Conservation (phyloP, 2,329 filamentous ascomycete genomes). For the Colletotrichum coccodes region DNA sequence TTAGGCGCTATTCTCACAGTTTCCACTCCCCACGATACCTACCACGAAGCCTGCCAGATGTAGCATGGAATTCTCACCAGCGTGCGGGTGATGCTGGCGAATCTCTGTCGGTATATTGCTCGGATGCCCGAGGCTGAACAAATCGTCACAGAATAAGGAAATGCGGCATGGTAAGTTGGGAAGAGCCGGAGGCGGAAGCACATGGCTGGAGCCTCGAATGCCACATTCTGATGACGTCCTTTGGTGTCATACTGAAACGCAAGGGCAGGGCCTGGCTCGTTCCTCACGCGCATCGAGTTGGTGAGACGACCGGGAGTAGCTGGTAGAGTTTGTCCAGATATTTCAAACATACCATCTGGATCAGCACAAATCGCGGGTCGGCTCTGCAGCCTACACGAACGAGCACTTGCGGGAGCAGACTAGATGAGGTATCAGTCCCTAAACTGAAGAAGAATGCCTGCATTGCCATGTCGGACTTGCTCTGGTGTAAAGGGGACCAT, state of each 20-base stretch:
- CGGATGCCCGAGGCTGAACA: background rate
- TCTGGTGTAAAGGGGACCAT: background rate
- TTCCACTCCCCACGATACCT: background rate
- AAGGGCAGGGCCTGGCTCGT: background rate
- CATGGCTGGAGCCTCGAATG: background rate
- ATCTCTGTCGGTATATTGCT: background rate
- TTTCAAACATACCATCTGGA: conserved; percentile 6
- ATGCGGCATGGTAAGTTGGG: background rate
- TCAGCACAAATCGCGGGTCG: background rate
- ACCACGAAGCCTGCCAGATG: background rate
- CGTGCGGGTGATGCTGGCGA: background rate
- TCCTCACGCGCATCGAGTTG: background rate
- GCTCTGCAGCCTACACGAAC: background rate
- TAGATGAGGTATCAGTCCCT: background rate
- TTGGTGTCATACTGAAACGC: conserved; percentile 4
- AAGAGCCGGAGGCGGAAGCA: background rate
- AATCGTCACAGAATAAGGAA: conserved; percentile 4
- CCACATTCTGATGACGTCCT: conserved; percentile 9
- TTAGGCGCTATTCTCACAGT: background rate
- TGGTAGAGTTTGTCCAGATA: conserved; percentile 1
- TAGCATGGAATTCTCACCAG: background rate
- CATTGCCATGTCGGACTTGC: background rate
- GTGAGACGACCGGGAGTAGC: background rate
- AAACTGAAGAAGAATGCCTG: background rate
- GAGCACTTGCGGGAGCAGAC: conserved; percentile 3